Base-by-base conservation (phyloP, 306 rosid species). In the Cajanus cajan region DNA sequence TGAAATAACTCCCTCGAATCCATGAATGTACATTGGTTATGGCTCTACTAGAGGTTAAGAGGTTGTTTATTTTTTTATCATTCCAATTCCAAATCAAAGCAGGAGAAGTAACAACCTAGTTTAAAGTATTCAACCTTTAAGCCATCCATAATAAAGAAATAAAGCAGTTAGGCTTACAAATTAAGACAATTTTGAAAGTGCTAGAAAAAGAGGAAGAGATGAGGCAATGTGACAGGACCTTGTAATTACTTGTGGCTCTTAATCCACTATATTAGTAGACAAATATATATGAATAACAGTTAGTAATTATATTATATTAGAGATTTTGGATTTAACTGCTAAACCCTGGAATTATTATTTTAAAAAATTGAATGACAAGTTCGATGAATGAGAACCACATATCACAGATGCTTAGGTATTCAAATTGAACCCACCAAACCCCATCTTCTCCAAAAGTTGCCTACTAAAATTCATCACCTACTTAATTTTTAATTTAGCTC, bases 131-230 rank as follows among this genome's bases (percentile, higher is more conserved):
- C 40, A 4, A n/a, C 47, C 59, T 64, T 37, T 37, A 58, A 48
- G 67, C 73, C 85, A 68, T 64, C 85, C 76, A 73, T 25, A 58
- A 22, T 83, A 68, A 48, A 79, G 13, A 64, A 82, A 69, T 36
- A 71, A 71, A 39, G 69, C 54, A 63, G 76, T 72, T 74, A 71
- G 39, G 43, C 65, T 80, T 31, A 15, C 72, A 76, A 72, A 21
- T 58, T 71, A 51, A 54, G 71, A 48, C 67, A 51, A 39, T 16
- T 63, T 33, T 15, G 41, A 39, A 22, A 39, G 47, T 16, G 72
- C n/a, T 7, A 11, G 50, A 39, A 14, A 24, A 33, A 0, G 18
- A 15, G n/a, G n/a, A n/a, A 15, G 8, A 40, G 52, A 44, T 68
- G 62, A 75, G 71, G 70, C 52, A 62, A 44, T 45, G 16, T 19